Percentiles rank a stretch among this genome's conserved stretches.
phyloP scores from a whole-genome alignment of 805 yeast genomes.

The Yamadazyma endophytica region DNA sequence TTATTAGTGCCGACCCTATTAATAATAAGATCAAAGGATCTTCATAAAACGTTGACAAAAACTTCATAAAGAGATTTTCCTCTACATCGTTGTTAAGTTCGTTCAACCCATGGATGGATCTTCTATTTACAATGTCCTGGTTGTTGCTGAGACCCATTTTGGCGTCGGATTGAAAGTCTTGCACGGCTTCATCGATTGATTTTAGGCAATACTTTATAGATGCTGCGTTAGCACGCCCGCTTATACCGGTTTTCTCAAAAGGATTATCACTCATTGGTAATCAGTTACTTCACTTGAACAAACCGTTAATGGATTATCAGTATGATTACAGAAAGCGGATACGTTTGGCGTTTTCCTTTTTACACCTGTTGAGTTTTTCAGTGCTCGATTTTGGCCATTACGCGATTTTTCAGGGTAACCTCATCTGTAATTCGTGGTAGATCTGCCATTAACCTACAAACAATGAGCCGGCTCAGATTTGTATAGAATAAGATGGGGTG shows the following conservation, averaged over 20 bases:
- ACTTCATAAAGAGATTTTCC: constrained; percentile 68
- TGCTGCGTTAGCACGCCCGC: constrained; percentile 37
- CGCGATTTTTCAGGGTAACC: no score
- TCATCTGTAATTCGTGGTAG: no score
- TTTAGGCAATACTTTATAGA: constrained; percentile 62
- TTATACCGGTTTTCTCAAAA: constrained; percentile 15
- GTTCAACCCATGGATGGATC: constrained; percentile 75
- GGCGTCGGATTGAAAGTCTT: constrained; percentile 58
- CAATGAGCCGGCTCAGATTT: no score
- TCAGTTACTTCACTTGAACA: background rate
- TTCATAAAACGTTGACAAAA: constrained; percentile 75
- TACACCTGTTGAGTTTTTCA: no score
- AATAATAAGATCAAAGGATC: constrained; percentile 87
- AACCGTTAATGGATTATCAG: no score
- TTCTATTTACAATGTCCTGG: constrained; percentile 69
- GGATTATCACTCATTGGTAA: constrained; percentile 38
- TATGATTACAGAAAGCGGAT: no score
- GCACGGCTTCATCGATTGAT: constrained; percentile 61
- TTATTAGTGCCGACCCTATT: constrained; percentile 83
- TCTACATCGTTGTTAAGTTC: constrained; percentile 75
- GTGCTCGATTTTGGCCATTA: no score
- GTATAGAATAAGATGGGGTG: no score
- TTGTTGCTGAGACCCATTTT: constrained; percentile 58
- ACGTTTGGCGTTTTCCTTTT: no score
- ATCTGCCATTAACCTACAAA: no score